These are phyloP conservation scores for Beauveria pseudobassiana DNA, from an alignment of 2,329 filamentous ascomycete species.

Conservation along the genomic window DNA sequence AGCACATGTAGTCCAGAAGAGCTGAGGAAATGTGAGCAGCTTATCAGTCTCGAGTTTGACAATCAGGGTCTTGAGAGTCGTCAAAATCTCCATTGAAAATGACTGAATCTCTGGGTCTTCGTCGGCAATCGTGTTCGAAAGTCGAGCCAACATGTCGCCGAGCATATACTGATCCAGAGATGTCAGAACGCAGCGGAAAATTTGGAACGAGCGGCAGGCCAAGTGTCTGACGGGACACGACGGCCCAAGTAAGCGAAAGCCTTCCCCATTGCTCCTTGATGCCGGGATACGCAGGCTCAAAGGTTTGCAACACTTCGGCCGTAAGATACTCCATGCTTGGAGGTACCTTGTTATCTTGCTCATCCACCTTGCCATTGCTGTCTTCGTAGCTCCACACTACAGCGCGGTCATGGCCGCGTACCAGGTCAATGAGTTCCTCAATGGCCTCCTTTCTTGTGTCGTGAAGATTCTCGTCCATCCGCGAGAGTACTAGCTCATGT, in stretches of 20 bases:
- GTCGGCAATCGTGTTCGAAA: slow-evolving; percentile 96
- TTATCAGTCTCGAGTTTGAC: slow-evolving; percentile 72
- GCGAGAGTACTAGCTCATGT: slow-evolving; percentile 82
- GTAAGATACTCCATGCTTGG: slow-evolving; percentile 81
- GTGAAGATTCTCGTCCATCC: slow-evolving; percentile 62
- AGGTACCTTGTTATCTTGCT: slow-evolving; percentile 73
- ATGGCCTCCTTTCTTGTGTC: slow-evolving; percentile 61
- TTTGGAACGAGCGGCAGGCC: slow-evolving; percentile 93
- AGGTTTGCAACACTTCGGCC: slow-evolving; percentile 73
- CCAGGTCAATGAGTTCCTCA: slow-evolving; percentile 79
- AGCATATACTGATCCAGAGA: slow-evolving; percentile 90
- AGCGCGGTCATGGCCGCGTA: slow-evolving; percentile 73
- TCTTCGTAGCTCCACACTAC: slow-evolving; percentile 96
- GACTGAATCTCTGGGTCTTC: slow-evolving; percentile 91
- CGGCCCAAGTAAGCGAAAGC: slow-evolving; percentile 82
- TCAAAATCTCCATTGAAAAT: slow-evolving; percentile 96
- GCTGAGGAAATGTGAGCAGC: slow-evolving; percentile 81
- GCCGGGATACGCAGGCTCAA: slow-evolving; percentile 74
- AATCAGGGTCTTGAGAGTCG: slow-evolving; percentile 87
- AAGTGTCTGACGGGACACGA: slow-evolving; percentile 92
- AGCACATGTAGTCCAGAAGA: slow-evolving; percentile 97
- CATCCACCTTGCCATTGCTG: slow-evolving; percentile 70
- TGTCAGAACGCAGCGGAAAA: slow-evolving; percentile 89
- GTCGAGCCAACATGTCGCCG: slow-evolving; percentile 87
- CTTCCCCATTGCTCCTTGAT: slow-evolving; percentile 90